Evolutionary conservation across 352 stramenopile species (phyloP).

Genomic region (Thalassiosira mediterranea): DNA sequence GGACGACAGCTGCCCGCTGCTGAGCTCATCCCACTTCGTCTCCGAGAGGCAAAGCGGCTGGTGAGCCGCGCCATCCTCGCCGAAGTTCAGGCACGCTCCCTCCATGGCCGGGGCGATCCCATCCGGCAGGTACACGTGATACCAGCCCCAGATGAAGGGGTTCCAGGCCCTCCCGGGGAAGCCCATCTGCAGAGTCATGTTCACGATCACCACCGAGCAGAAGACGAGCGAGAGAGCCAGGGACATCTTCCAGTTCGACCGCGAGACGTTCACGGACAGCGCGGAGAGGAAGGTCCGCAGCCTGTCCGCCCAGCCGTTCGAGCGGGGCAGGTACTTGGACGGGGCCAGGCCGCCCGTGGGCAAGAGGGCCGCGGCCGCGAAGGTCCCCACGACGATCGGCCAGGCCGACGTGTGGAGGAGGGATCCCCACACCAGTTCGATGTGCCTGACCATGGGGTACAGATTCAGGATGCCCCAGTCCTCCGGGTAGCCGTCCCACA

Average conservation of each 20-base stretch:
- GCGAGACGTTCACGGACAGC: constrained; percentile 22
- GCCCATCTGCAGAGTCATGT: constrained; percentile 49
- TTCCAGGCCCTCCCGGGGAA: constrained; percentile 42
- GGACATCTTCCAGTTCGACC: constrained; percentile 48
- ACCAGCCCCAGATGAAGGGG: constrained; percentile 55
- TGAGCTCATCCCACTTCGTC: constrained; percentile 41
- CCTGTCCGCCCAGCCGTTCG: background rate
- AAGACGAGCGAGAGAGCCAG: constrained; percentile 28
- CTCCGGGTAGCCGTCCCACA: constrained; percentile 31
- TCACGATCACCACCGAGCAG: constrained; percentile 11
- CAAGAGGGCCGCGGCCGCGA: constrained; percentile 3
- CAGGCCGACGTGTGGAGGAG: constrained; percentile 30
- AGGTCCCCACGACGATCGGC: constrained; percentile 12
- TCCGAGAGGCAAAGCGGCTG: constrained; percentile 42
- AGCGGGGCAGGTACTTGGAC: constrained; percentile 7
- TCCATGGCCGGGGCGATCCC: constrained; percentile 13
- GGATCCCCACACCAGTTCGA: constrained; percentile 35
- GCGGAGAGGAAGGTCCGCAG: background rate
- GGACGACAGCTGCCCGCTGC: constrained; percentile 43
- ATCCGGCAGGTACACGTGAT: constrained; percentile 38
- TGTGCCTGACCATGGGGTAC: constrained; percentile 18
- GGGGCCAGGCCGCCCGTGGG: constrained; percentile 11
- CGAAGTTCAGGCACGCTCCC: constrained; percentile 40
- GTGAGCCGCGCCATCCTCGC: constrained; percentile 1
- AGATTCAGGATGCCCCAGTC: constrained; percentile 15